Evolutionary conservation across 768 basidiomycete genomes (phyloP).

Genomic region (Cystoderma amianthinum): DNA sequence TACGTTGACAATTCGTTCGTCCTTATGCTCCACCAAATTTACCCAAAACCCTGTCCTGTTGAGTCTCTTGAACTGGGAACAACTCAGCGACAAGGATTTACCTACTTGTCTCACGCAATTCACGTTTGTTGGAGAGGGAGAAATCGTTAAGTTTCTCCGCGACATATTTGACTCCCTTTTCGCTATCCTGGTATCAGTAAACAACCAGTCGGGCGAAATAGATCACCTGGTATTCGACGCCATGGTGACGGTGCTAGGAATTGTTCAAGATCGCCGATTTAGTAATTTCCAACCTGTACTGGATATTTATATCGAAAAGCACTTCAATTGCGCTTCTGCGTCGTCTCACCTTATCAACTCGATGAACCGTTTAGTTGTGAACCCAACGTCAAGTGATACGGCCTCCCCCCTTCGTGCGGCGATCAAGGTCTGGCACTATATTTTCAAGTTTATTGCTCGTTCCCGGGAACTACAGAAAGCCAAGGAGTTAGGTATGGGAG

Average conservation of each 20-base stretch:
- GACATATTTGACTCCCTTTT: conserved; percentile 93
- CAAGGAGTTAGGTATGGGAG: conserved; percentile 72
- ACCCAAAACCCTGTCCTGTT: conserved; percentile 88
- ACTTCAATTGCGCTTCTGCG: conserved; percentile 77
- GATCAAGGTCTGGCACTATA: conserved; percentile 94
- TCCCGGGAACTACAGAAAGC: conserved; percentile 83
- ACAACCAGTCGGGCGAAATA: conserved; percentile 72
- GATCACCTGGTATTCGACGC: conserved; percentile 87
- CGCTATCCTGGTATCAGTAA: conserved; percentile 71
- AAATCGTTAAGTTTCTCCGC: conserved; percentile 88
- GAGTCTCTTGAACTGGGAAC: conserved; percentile 77
- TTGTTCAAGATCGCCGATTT: conserved; percentile 91
- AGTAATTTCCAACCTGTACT: conserved; percentile 92
- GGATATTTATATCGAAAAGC: conserved; percentile 87
- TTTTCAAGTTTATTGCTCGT: conserved; percentile 92
- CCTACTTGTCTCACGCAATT: conserved; percentile 74
- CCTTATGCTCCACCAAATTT: conserved; percentile 86
- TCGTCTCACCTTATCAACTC: conserved; percentile 82
- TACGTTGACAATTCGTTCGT: conserved; percentile 75
- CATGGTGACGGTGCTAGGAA: conserved; percentile 85
- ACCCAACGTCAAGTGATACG: conserved; percentile 65
- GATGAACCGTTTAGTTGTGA: conserved; percentile 74
- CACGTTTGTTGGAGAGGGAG: conserved; percentile 88
- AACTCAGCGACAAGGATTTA: conserved; percentile 51
- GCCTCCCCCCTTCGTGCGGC: conserved; percentile 81